Evolutionary conservation across 176 grass and related monocot genomes (phyloP), one percentile per base, ranked within the genome.

Genomic region (Phragmites australis): DNA sequence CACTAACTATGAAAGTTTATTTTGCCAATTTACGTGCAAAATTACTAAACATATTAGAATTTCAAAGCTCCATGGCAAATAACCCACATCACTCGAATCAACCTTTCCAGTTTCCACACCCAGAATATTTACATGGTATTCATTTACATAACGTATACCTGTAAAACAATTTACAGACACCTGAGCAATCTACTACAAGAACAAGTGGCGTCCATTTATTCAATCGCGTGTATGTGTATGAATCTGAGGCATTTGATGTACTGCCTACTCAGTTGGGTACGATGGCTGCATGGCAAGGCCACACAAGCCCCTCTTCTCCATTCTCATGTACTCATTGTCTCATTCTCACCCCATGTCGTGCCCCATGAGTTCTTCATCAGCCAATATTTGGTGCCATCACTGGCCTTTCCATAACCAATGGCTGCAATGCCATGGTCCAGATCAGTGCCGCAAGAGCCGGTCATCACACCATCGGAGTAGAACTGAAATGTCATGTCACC

Each of bases 311-410:
- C 30, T 8, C 46, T 87, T 87, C 72, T 87, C 72, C 85, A 87
- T 77, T 64, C 79, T 51, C 14, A 87, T 31, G 10, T 56, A 88
- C 0, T 80, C 86, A 4, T 21, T 22, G 56, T 88, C 0, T 80
- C 86, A 4, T 21, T 22, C 65, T 88, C 86, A 0, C 86, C 86
- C 80, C 82, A 84, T 2, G 82, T 23, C 18, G 72, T 58, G 32
- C 72, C 82, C 82, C 82, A 84, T 4, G 72, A 87, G 57, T 87
- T 87, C 22, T 85, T 89, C 58, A 84, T 52, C 42, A 84, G 2
- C 91, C 87, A 93, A 32, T 75, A 93, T 8, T 93, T 87, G 17
- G 71, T 87, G 4, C 82, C 86, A 16, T 92, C 82, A 21, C 57
- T 54, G 14, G 65, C 69, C 40, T 26, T 61, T 0, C 86, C 90